Conservation (phyloP, 2,329 filamentous ascomycete species). For the Ambrosiella xylebori region DNA sequence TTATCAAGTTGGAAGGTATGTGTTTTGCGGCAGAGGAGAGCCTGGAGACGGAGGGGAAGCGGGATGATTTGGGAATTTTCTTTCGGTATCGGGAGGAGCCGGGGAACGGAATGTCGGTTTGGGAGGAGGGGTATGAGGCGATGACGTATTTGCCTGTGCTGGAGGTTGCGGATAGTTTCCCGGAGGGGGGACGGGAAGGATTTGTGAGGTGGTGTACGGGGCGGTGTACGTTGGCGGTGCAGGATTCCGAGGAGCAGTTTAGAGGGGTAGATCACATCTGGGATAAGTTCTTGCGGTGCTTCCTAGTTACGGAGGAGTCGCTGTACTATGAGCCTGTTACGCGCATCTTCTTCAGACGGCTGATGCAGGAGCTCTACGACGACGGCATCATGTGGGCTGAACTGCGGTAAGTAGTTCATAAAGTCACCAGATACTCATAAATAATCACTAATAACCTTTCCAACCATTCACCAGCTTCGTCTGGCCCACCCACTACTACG, state of each 20-base stretch:
- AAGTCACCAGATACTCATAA: not conserved
- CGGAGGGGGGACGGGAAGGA: slow-evolving; percentile 48
- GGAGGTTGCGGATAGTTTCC: slow-evolving; percentile 56
- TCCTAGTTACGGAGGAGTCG: slow-evolving; percentile 54
- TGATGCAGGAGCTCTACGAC: slow-evolving; percentile 54
- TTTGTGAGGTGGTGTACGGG: slow-evolving; percentile 65
- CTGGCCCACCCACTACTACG: slow-evolving; percentile 55
- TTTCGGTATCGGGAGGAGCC: slow-evolving; percentile 41
- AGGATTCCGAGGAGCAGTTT: slow-evolving; percentile 63
- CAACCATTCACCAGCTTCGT: slow-evolving; percentile 32
- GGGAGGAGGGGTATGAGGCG: slow-evolving; percentile 44
- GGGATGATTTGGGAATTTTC: slow-evolving; percentile 35
- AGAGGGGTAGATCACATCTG: slow-evolving; percentile 73
- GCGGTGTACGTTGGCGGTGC: slow-evolving; percentile 52
- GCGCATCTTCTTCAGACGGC: slow-evolving; percentile 51
- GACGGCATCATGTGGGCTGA: slow-evolving; percentile 82
- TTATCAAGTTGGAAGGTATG: slow-evolving; percentile 56
- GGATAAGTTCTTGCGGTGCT: slow-evolving; percentile 62
- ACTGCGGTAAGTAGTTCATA: slow-evolving; percentile 31
- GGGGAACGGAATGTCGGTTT: slow-evolving; percentile 30
- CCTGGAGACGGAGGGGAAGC: slow-evolving; percentile 35
- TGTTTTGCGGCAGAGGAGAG: slow-evolving; percentile 46
- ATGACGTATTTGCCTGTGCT: slow-evolving; percentile 39
- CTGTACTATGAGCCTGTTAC: slow-evolving; percentile 86
- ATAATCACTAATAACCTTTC: not conserved